Conservation (phyloP, 179 eudicot species). For the Drosera spatulata region DNA sequence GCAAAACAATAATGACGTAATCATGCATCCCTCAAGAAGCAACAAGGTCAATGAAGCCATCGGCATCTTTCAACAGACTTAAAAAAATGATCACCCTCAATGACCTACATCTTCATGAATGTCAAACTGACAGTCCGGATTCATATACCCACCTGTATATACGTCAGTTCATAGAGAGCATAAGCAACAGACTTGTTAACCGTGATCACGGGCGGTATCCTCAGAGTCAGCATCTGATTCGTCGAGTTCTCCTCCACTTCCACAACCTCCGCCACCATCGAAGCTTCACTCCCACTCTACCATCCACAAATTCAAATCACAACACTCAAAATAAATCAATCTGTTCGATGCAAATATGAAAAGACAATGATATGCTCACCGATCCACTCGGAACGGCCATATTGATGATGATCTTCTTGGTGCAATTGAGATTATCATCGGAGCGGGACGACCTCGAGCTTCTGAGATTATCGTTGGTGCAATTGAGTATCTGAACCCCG, state of each 20-base stretch:
- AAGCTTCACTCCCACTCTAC: constrained; percentile 88
- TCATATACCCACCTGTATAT: constrained; percentile 74
- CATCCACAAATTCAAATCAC: neutral
- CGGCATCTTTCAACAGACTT: no score
- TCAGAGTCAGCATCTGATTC: constrained; percentile 53
- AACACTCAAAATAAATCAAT: neutral
- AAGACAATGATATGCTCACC: constrained; percentile 18
- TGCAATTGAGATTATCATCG: constrained; percentile 52
- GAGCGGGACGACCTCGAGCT: constrained; percentile 58
- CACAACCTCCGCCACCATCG: constrained; percentile 84
- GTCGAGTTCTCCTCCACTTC: constrained; percentile 89
- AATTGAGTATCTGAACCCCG: constrained; percentile 49
- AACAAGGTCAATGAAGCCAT: no score
- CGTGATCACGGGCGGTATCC: constrained; percentile 78
- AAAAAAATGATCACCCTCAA: no score
- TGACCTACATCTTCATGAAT: no score
- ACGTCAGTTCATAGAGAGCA: constrained; percentile 68
- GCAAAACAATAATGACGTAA: no score
- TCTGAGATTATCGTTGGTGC: constrained; percentile 87
- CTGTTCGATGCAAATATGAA: neutral
- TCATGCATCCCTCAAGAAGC: no score
- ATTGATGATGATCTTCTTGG: constrained; percentile 63
- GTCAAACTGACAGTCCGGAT: no score
- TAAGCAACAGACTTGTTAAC: constrained; percentile 79
- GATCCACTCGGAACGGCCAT: constrained; percentile 86